phyloP scores from a whole-genome alignment of 164 flowering plant genomes.

The Dillenia turbinata region DNA sequence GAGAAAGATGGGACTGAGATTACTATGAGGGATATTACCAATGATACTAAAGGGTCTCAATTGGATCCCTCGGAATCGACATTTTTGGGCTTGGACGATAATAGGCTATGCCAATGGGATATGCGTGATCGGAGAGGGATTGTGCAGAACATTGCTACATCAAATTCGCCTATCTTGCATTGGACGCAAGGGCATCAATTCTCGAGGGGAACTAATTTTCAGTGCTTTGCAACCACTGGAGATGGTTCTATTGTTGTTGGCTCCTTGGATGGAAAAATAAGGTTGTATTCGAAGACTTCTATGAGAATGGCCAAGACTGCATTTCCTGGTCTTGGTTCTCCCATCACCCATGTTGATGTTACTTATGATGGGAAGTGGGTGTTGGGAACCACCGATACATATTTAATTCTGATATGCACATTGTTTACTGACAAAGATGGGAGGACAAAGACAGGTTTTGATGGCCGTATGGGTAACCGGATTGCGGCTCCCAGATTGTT shows the following conservation, averaged over 20 bases:
- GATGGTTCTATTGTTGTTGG: constrained; percentile 98
- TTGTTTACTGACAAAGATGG: constrained; percentile 89
- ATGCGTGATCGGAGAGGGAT: constrained; percentile 87
- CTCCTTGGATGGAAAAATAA: constrained; percentile 92
- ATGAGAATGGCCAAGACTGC: constrained; percentile 98
- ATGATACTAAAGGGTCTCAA: constrained; percentile 78
- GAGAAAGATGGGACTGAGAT: constrained; percentile 83
- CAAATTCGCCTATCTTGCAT: constrained; percentile 65
- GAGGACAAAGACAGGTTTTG: constrained; percentile 79
- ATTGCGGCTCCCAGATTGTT: constrained; percentile 90
- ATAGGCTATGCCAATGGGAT: constrained; percentile 90
- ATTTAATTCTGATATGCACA: constrained; percentile 81
- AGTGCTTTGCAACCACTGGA: constrained; percentile 93
- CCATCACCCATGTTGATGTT: constrained; percentile 93
- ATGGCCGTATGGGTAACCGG: constrained; percentile 86
- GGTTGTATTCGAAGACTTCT: constrained; percentile 79
- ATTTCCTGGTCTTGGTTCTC: constrained; percentile 96
- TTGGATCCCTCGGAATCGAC: constrained; percentile 93
- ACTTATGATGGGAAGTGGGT: constrained; percentile 99
- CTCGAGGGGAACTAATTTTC: constrained; percentile 81
- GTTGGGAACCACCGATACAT: constrained; percentile 88
- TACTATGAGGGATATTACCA: constrained; percentile 80
- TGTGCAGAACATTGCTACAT: constrained; percentile 62
- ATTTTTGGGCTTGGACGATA: constrained; percentile 91
- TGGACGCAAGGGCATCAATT: constrained; percentile 98